A percentile compares a stretch with the other conserved stretches of the same genome.
Evolutionary conservation across 495 filamentous ascomycete species (phyloP).

Genomic region (Ramalina intermedia): DNA sequence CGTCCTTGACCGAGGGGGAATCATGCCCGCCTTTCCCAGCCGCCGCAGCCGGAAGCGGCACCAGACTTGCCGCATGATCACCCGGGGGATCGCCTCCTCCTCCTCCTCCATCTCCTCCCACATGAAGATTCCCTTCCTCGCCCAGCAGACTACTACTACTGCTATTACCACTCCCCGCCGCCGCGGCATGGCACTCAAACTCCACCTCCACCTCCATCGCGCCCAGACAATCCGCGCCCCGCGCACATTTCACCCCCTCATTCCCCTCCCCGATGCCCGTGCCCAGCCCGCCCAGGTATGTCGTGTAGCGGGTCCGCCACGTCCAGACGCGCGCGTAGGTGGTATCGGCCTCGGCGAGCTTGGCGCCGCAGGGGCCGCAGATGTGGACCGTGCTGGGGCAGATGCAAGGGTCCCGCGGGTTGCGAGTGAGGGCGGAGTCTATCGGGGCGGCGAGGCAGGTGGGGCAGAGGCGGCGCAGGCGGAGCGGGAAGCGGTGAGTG

Average conservation of each 20-base stretch:
- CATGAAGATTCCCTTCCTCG: slow-evolving; percentile 6
- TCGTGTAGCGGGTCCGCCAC: slow-evolving; percentile 77
- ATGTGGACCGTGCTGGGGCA: slow-evolving; percentile 62
- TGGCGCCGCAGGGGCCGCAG: slow-evolving; percentile 62
- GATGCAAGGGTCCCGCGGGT: slow-evolving; percentile 43
- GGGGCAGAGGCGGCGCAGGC: slow-evolving; percentile 65
- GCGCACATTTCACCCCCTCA: slow-evolving; percentile 72
- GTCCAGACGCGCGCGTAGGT: slow-evolving; percentile 72
- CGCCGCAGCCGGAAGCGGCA: neutral
- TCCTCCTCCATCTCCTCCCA: too few species aligned
- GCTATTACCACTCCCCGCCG: slow-evolving; percentile 22
- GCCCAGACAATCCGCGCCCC: slow-evolving; percentile 52
- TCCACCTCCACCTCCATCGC: slow-evolving; percentile 63
- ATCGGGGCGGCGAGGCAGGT: slow-evolving; percentile 56
- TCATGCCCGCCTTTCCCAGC: neutral
- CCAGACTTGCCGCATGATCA: neutral
- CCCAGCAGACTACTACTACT: slow-evolving; percentile 5
- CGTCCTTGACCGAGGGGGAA: slow-evolving; percentile 21
- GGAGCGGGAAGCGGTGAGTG: slow-evolving; percentile 41
- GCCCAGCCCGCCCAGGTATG: slow-evolving; percentile 63
- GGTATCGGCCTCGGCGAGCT: slow-evolving; percentile 50
- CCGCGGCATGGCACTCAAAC: slow-evolving; percentile 58
- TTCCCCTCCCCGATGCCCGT: slow-evolving; percentile 80
- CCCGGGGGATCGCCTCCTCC: neutral
- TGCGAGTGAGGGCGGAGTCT: slow-evolving; percentile 13